Conservation (phyloP, 305 asterid genomes). For the Rubia balearica region DNA sequence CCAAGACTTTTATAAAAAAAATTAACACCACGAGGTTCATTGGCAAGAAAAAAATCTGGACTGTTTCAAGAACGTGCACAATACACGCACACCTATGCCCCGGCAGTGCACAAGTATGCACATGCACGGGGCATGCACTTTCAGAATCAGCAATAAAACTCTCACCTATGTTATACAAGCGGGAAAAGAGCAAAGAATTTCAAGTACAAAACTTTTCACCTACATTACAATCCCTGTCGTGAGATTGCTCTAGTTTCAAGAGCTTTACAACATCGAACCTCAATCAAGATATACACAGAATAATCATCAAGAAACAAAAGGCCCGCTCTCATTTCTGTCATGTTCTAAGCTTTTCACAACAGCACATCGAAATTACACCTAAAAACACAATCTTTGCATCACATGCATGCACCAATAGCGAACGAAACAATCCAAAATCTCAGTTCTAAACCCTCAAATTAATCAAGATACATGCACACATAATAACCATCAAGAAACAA, state of each 20-base stretch:
- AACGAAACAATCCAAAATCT: too few species aligned
- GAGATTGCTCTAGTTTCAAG: too few species aligned
- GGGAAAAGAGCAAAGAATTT: not conserved
- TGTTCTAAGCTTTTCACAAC: too few species aligned
- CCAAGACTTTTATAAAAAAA: not conserved
- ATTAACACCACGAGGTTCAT: not conserved
- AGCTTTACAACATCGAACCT: not conserved
- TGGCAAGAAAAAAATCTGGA: not conserved
- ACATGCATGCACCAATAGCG: not conserved
- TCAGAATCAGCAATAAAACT: too few species aligned
- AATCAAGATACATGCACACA: too few species aligned
- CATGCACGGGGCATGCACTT: not conserved
- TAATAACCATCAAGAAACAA: not conserved
- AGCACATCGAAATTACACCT: too few species aligned
- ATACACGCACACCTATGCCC: not conserved
- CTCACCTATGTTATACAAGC: not conserved
- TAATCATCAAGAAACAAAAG: not conserved
- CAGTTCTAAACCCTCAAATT: too few species aligned
- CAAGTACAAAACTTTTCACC: not conserved
- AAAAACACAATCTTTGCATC: too few species aligned
- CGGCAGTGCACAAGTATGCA: not conserved
- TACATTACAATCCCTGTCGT: too few species aligned
- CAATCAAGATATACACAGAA: not conserved
- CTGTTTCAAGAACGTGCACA: too few species aligned
- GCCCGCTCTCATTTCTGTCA: too few species aligned